Percentiles rank a stretch among this genome's conserved stretches.
These are phyloP conservation scores for Fraxinus platypoda DNA, from an alignment of 305 asterid genomes.

Conservation along the genomic window DNA sequence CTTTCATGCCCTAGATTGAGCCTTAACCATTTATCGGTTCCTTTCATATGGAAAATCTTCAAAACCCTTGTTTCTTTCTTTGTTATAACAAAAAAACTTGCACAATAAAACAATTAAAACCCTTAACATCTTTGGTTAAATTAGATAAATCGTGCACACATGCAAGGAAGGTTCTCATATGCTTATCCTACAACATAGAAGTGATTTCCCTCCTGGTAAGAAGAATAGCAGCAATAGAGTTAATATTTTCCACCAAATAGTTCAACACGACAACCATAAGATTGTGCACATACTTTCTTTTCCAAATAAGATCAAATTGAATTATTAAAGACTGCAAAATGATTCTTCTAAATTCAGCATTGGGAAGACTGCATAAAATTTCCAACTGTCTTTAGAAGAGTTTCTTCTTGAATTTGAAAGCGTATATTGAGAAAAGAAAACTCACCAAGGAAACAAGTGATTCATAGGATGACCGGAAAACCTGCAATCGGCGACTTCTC, in stretches of 20 bases:
- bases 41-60: constrained; percentile 14
- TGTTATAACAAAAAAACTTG: not conserved
- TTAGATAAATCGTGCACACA: not conserved
- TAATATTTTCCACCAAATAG: constrained; percentile 11
- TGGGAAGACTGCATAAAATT: constrained; percentile 10
- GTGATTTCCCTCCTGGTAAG: constrained; percentile 7
- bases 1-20: constrained; percentile 10
- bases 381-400: constrained; percentile 22
- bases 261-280: constrained; percentile 7
- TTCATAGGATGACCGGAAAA: constrained; percentile 77
- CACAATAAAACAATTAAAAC: constrained; percentile 4
- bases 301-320: not conserved
- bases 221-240: constrained; percentile 9
- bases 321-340: constrained; percentile 3
- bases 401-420: constrained; percentile 13
- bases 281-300: constrained; percentile 10
- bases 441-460: constrained; percentile 93
- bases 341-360: not conserved
- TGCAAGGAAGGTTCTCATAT: constrained; percentile 1
- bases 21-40: not conserved
- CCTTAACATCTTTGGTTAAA: constrained; percentile 9
- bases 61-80: not conserved
- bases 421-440: constrained; percentile 17
- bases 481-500: constrained; percentile 65
- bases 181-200: constrained; percentile 13